Evolutionary conservation across 805 yeast species (phyloP).

Genomic region (Saturnispora serradocipensis): DNA sequence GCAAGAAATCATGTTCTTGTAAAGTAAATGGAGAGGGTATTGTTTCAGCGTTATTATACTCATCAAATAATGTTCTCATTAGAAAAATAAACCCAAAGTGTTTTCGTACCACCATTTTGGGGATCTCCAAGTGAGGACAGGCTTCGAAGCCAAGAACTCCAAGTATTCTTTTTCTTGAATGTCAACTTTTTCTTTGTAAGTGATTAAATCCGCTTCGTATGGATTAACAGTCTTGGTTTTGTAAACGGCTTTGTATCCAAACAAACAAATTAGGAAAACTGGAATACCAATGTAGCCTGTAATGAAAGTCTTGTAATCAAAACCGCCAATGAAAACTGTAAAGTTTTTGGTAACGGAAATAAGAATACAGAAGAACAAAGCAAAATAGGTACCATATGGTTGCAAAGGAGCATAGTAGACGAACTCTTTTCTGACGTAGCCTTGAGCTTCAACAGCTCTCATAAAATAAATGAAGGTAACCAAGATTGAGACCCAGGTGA

Average conservation of each 20-base stretch:
- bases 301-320: constrained; percentile 58
- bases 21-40: background rate
- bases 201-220: constrained; percentile 50
- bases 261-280: constrained; percentile 42
- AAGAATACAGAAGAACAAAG: constrained; percentile 43
- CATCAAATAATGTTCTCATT: too few species aligned
- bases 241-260: constrained; percentile 51
- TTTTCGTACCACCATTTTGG: constrained; percentile 25
- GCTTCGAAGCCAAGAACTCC: constrained; percentile 6
- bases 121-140: constrained; percentile 13
- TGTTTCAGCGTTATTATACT: background rate
- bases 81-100: constrained; percentile 22
- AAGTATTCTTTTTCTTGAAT: constrained; percentile 39
- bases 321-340: constrained; percentile 51
- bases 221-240: constrained; percentile 43
- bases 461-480: constrained; percentile 59
- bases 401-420: constrained; percentile 59
- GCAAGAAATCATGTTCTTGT: background rate
- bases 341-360: constrained; percentile 61
- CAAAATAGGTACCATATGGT: constrained; percentile 57
- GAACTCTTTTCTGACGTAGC: constrained; percentile 45
- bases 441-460: constrained; percentile 60
- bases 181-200: constrained; percentile 47
- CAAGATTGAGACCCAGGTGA: constrained; percentile 67
- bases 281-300: constrained; percentile 75